A percentile compares a stretch with the other conserved stretches of the same genome.
These are phyloP conservation scores for Hemisphaericaspora subhashii DNA, from an alignment of 1,139 yeast species.

Conservation along the genomic window DNA sequence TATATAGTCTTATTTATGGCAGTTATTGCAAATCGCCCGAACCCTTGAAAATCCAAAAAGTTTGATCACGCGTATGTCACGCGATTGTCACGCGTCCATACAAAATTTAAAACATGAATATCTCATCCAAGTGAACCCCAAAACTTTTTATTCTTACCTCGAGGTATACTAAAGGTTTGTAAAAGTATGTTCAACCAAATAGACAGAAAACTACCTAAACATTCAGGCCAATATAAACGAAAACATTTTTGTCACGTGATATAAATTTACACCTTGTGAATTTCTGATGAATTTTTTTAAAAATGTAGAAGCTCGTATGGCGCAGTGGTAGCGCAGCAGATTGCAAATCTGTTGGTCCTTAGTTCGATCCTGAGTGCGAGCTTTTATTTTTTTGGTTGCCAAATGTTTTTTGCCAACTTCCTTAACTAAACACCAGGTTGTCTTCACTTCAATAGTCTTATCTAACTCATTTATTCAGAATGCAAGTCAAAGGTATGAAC, in stretches of 20 bases:
- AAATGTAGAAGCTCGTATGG: constrained; percentile 65
- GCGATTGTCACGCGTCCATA: not conserved
- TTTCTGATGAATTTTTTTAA: not conserved
- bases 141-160: not conserved
- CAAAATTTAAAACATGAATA: not conserved
- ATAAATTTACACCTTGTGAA: not conserved
- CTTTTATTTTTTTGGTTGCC: constrained; percentile 39
- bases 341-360: constrained; percentile 90
- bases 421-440: not conserved
- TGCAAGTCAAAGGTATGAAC: not conserved
- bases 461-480: too few relatives aligned
- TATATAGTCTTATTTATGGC: too few relatives aligned
- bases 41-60: too few relatives aligned
- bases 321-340: constrained; percentile 94
- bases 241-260: not conserved
- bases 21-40: too few relatives aligned
- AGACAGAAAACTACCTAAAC: too few relatives aligned
- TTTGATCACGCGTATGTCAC: too few relatives aligned
- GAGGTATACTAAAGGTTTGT: too few relatives aligned
- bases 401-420: not conserved
- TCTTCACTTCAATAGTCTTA: too few relatives aligned
- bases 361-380: constrained; percentile 85
- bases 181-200: too few relatives aligned
- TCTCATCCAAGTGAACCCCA: not conserved
- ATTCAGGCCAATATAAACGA: too few relatives aligned